Percentiles rank a stretch among this genome's conserved stretches.
Evolutionary conservation across 2,329 filamentous ascomycete species (phyloP).

Genomic region (Polytolypa hystricis): DNA sequence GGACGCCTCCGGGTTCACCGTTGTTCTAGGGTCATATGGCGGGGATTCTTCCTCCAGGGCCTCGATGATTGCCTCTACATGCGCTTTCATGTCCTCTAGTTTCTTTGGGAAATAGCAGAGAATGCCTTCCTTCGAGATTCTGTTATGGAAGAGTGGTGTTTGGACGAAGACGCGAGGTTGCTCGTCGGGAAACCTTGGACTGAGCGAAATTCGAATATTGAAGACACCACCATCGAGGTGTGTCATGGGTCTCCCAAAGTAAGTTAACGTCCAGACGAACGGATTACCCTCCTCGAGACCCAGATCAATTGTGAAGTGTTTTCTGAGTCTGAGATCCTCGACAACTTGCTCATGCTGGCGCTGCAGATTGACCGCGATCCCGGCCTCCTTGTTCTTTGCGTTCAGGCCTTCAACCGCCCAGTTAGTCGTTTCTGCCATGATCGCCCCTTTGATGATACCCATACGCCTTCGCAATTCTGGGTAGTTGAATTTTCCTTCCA

Average conservation of each 20-base stretch:
- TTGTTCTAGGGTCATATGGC: conserved; percentile 78
- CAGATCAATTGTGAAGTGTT: conserved; percentile 61
- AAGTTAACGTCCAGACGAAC: conserved; percentile 78
- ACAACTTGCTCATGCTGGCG: conserved; percentile 77
- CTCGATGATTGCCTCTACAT: conserved; percentile 72
- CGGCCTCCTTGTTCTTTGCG: conserved; percentile 54
- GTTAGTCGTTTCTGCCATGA: conserved; percentile 58
- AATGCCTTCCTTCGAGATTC: conserved; percentile 67
- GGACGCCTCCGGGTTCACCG: conserved; percentile 76
- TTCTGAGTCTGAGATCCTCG: conserved; percentile 59
- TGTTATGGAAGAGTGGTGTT: conserved; percentile 76
- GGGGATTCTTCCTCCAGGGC: conserved; percentile 80
- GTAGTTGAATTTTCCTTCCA: conserved; percentile 83
- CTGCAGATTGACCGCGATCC: conserved; percentile 69
- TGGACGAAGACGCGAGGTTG: conserved; percentile 75
- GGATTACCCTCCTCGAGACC: conserved; percentile 71
- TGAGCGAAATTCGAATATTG: conserved; percentile 66
- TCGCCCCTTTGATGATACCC: conserved; percentile 52
- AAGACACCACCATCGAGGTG: conserved; percentile 88
- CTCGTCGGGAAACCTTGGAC: conserved; percentile 74
- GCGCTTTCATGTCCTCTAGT: conserved; percentile 65
- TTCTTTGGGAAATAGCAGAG: conserved; percentile 69
- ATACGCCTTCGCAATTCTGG: conserved; percentile 60
- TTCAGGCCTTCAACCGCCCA: conserved; percentile 63
- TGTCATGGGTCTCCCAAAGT: conserved; percentile 86